Base-by-base conservation (phyloP, 768 basidiomycete genomes). In the Leccinum fibrillosum region DNA sequence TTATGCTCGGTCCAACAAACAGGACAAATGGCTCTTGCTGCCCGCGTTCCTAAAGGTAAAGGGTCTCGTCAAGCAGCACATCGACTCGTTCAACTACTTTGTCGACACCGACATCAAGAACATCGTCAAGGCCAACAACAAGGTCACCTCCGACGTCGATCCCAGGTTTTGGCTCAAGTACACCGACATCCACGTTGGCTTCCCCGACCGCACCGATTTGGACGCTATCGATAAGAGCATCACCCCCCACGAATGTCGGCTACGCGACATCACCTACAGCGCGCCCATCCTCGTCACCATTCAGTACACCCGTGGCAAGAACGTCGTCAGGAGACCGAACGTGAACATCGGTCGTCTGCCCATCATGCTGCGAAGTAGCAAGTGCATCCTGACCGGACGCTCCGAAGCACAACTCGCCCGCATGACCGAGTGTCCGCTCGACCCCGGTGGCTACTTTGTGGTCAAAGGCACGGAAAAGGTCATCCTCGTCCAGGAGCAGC, bases 381-480 rank as follows among this genome's bases (percentile, higher is more conserved):
- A 97, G 73, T 99, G 97, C 73, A 87, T 93, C 44, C 76, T 99
- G 64, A 88, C 88, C 17, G 88, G 86, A 4, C 83, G 84, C 64
- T 84, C 76, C 25, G 89, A 92, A 54, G 81, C 83, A 13, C 86
- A 95, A 64, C 80, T 98, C 23, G 97, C 97, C n/a, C 80, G 85
- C 39, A 95, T 98, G 93, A 86, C 83, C 11, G 97, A 99, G 74
- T 99, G 97, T 72, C 97, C 97, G 3, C 80, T 98, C 58, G 97
- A 99, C 76, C 96, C 97, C 11, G 97, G 97, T n/a, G 97, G 97
- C 4, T 98, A 98, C 72, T 99, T 99, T 73, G 89, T 99, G 58
- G 97, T 99, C 53, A 98, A 95, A 75, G 96, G 96, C 37, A 99
- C 96, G 45, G 96, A 99, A 75, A 99, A 98, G 76, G 97, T 99